Evolutionary conservation across 768 basidiomycete genomes (phyloP), one percentile per base, ranked within the genome.

Genomic region (Boletellus emodensis): DNA sequence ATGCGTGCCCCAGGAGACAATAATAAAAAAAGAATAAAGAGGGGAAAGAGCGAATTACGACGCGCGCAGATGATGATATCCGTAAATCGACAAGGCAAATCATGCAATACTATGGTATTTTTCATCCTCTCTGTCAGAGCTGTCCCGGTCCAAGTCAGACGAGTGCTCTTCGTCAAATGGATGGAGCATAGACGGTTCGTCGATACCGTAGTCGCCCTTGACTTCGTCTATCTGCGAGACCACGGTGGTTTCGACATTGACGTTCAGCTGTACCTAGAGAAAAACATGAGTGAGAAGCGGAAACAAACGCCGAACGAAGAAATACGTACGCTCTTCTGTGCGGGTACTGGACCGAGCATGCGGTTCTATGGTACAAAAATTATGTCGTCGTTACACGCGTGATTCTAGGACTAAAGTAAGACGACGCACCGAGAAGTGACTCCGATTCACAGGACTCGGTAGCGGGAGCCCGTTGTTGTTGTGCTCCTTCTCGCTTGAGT

Each of bases 201-300:
- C 65, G 6, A 67, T 48, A 20, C 66, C 66, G 13, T 37, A 53
- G 20, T 50, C 53, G n/a, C 55, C 58, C 33, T 57, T 56, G 32
- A 55, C 46, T 10, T 63, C 67, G 33, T 67, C 66, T 2, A 67
- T 61, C 28, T 63, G 61, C 12, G 66, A 67, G 6, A 68, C 62
- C 13, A 69, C 53, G 4, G 68, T 68, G 0, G 67, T 68, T 22
- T 68, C 66, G 3, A 68, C 68, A 38, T 68, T 68, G 53, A 68
- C 66, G 13, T 69, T 67, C 3, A 68, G 54, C 39, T 60, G 63
- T 14, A 57, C 9, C 56, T 55, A 4, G 1, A 0, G 10, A 0
- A 20, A 20, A 20, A 20, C 20, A 20, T 20, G 11, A 15, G 7
- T 4, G 49, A 56, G 26, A 5, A 18, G 38, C 11, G 14, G 28